A percentile compares a stretch with the other conserved stretches of the same genome.
Conservation (phyloP, 768 basidiomycete genomes). For the Suillus variegatus region DNA sequence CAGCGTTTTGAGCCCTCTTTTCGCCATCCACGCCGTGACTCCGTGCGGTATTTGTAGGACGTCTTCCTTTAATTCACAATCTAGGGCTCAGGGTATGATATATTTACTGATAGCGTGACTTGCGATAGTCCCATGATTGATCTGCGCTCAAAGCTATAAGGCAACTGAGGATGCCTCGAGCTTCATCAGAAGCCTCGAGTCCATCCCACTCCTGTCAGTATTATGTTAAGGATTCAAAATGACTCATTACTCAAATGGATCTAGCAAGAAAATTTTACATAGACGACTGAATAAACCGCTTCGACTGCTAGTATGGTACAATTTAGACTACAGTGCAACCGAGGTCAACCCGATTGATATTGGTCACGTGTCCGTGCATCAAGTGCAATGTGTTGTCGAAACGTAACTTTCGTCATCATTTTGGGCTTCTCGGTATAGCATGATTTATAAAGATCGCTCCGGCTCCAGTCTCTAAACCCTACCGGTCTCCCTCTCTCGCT, state of each 20-base stretch:
- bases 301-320: neutral
- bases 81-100: slow-evolving; percentile 1
- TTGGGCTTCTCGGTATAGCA: neutral
- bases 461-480: neutral
- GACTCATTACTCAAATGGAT: neutral
- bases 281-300: neutral
- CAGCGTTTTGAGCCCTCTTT: neutral
- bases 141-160: neutral
- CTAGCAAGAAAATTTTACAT: neutral
- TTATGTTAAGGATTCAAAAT: neutral
- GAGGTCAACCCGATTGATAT: neutral
- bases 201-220: neutral
- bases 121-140: neutral
- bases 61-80: slow-evolving; percentile 1
- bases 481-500: neutral
- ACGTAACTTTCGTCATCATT: slow-evolving; percentile 2
- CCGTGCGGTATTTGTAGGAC: neutral
- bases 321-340: neutral
- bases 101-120: neutral
- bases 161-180: slow-evolving; percentile 3
- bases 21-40: neutral
- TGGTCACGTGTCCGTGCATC: neutral
- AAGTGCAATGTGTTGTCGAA: neutral
- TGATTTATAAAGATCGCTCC: slow-evolving; percentile 1
- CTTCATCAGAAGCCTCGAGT: neutral